Evolutionary conservation across 2,329 filamentous ascomycete genomes (phyloP).

Genomic region (Lachnellula willkommii): DNA sequence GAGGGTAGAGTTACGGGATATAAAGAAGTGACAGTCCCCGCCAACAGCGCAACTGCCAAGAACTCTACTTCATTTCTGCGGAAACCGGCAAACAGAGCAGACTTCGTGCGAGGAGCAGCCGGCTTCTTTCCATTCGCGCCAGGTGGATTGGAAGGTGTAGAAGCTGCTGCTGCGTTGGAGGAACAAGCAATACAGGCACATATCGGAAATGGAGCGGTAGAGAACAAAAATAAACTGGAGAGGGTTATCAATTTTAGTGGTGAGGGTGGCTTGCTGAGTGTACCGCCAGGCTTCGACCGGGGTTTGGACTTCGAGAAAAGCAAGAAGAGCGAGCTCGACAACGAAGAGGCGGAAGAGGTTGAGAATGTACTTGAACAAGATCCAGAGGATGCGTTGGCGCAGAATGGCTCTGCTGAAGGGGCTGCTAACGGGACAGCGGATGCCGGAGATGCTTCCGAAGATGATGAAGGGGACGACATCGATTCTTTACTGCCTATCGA

Average conservation of each 20-base stretch:
- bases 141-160: constrained; percentile 80
- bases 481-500: constrained; percentile 86
- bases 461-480: constrained; percentile 59
- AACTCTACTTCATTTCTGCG: constrained; percentile 86
- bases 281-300: constrained; percentile 74
- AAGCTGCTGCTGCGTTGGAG: constrained; percentile 78
- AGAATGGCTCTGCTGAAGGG: constrained; percentile 32
- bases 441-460: constrained; percentile 29
- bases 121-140: constrained; percentile 94
- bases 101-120: constrained; percentile 87
- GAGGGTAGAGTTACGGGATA: constrained; percentile 92
- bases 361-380: constrained; percentile 56
- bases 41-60: constrained; percentile 84
- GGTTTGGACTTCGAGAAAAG: constrained; percentile 68
- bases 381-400: constrained; percentile 28
- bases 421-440: constrained; percentile 29
- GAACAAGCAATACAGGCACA: constrained; percentile 61
- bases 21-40: constrained; percentile 86
- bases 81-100: constrained; percentile 78
- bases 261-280: constrained; percentile 71
- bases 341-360: constrained; percentile 63
- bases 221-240: constrained; percentile 58
- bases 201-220: constrained; percentile 35
- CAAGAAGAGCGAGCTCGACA: constrained; percentile 50
- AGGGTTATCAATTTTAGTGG: constrained; percentile 77